phyloP scores from a whole-genome alignment of 139 green algal genomes.

The Micractinium sp. region DNA sequence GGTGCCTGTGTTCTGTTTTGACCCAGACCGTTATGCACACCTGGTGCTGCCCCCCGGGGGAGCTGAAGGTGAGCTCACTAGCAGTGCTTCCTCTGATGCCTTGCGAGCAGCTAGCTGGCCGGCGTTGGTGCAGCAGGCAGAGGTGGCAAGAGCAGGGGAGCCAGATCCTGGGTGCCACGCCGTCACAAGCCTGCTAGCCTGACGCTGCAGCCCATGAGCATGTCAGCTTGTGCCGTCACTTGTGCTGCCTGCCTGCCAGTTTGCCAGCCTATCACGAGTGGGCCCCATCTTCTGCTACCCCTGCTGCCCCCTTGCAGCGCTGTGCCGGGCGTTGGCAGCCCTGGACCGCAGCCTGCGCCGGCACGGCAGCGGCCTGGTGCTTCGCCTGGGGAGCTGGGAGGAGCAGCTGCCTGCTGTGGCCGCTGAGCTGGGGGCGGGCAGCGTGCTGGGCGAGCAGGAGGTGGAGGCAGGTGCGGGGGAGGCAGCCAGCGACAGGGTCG shows the following conservation, averaged over 20 bases:
- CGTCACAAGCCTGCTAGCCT: too few species aligned
- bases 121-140: background rate
- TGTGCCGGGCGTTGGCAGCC: slow-evolving; percentile 49
- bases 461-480: slow-evolving; percentile 51
- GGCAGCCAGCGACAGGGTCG: too few species aligned
- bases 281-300: background rate
- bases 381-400: slow-evolving; percentile 53
- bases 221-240: too few species aligned
- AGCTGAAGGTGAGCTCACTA: background rate
- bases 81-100: background rate
- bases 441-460: slow-evolving; percentile 69
- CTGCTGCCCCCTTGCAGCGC: slow-evolving; percentile 2
- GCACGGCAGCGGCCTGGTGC: slow-evolving; percentile 62
- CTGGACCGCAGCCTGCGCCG: slow-evolving; percentile 53
- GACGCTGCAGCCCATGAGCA: too few species aligned
- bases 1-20: slow-evolving; percentile 67
- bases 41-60: slow-evolving; percentile 21
- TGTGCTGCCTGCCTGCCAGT: background rate
- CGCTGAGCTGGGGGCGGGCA: slow-evolving; percentile 13
- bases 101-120: background rate
- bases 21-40: slow-evolving; percentile 46
- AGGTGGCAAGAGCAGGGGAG: too few species aligned
- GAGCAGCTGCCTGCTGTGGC: slow-evolving; percentile 46
- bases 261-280: background rate
- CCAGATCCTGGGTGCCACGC: too few species aligned